phyloP scores from a whole-genome alignment of 2,329 filamentous ascomycete species.

The Fusarium denticulatum region DNA sequence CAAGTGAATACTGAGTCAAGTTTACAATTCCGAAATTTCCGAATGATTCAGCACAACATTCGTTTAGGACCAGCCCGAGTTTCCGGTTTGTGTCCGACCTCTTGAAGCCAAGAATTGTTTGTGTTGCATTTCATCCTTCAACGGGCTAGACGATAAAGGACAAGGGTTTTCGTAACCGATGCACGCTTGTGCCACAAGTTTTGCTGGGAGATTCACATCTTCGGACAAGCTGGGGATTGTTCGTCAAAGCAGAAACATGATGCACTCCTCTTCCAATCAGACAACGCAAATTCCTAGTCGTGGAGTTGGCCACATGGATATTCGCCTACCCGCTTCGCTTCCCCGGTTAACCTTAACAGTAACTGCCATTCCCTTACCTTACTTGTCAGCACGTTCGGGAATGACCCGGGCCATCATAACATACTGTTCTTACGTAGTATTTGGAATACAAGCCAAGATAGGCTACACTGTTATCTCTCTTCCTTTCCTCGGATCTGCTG shows the following conservation, averaged over 20 bases:
- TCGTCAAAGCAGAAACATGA: background rate
- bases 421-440: background rate
- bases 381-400: background rate
- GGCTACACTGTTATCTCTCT: too few species aligned
- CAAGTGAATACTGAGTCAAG: accelerated
- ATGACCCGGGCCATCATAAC: too few species aligned
- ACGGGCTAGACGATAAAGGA: accelerated
- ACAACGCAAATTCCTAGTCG: background rate
- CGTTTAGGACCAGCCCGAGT: background rate
- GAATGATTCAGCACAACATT: background rate
- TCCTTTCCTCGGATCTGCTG: background rate
- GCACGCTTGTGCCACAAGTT: background rate
- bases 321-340: background rate
- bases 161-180: background rate
- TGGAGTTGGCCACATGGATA: background rate
- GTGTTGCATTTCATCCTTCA: background rate
- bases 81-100: background rate
- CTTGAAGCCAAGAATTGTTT: background rate
- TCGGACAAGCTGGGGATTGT: background rate
- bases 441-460: background rate
- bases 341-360: background rate
- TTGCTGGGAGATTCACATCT: background rate
- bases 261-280: background rate
- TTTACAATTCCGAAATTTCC: background rate
- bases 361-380: accelerated